A percentile compares a stretch with the other conserved stretches of the same genome.
Evolutionary conservation across 345 rosid genomes (phyloP).

Genomic region (Raphanus raphanistrum): DNA sequence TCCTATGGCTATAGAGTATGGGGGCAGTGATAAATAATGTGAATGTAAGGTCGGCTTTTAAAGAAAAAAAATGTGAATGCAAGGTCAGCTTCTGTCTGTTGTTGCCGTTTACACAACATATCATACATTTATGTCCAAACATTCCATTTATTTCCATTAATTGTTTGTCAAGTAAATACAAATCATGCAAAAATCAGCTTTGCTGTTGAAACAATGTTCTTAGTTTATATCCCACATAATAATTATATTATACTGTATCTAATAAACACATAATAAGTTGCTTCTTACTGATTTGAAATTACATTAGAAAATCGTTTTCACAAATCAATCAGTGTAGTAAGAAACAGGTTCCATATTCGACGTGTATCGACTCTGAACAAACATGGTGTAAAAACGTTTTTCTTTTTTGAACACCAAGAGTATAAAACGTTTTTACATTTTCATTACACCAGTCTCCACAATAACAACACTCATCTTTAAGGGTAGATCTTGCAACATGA

Average conservation of each 20-base stretch:
- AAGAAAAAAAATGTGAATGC: no score
- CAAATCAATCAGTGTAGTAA: background rate
- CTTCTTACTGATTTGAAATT: background rate
- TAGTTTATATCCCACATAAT: background rate
- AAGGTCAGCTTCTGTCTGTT: slow-evolving; percentile 30
- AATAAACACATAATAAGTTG: no score
- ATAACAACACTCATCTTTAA: slow-evolving; percentile 59
- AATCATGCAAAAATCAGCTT: background rate
- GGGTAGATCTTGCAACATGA: slow-evolving; percentile 31
- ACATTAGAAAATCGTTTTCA: background rate
- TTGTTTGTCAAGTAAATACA: background rate
- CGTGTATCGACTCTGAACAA: background rate
- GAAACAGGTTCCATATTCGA: background rate
- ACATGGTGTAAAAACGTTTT: background rate
- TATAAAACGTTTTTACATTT: background rate
- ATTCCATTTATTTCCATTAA: slow-evolving; percentile 23
- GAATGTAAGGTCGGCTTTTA: no score
- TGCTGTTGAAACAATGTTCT: background rate
- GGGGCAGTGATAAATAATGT: background rate
- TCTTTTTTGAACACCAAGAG: no score
- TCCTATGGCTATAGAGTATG: background rate
- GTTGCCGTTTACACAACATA: slow-evolving; percentile 19
- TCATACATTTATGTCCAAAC: slow-evolving; percentile 30
- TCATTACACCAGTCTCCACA: slow-evolving; percentile 72
- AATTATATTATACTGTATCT: background rate